A percentile compares a stretch with the other conserved stretches of the same genome.
Conservation (phyloP, 2,329 filamentous ascomycete species). For the Ophiostoma australiae region DNA sequence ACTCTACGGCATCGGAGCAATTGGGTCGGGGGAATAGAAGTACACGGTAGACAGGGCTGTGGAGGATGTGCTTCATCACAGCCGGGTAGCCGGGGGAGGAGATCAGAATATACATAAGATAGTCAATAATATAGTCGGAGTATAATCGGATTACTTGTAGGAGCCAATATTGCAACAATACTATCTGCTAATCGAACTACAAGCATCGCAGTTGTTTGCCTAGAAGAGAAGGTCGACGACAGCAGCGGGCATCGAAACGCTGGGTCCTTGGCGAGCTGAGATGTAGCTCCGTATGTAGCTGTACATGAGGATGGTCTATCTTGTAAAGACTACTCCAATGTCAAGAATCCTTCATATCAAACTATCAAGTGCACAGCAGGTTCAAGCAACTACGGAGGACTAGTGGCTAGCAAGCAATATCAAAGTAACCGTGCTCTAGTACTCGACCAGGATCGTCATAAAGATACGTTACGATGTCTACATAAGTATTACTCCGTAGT, state of each 20-base stretch:
- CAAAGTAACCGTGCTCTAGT: neutral
- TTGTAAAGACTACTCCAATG: neutral
- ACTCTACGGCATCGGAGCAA: slow-evolving; percentile 4
- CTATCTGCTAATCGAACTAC: neutral
- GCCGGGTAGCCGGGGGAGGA: neutral
- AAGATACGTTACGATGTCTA: neutral
- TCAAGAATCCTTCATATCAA: neutral
- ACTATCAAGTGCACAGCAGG: neutral
- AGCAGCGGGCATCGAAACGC: neutral
- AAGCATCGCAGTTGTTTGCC: neutral
- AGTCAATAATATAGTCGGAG: no score
- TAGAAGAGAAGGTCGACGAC: neutral
- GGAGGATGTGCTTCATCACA: neutral
- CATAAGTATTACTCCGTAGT: no score
- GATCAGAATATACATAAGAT: no score
- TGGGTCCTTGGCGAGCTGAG: neutral
- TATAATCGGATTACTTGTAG: no score
- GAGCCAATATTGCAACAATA: neutral
- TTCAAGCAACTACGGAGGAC: no score
- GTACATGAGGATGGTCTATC: neutral
- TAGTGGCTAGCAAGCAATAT: neutral
- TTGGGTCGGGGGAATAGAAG: neutral
- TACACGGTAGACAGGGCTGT: neutral
- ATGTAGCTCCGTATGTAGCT: neutral
- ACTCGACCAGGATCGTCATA: neutral